phyloP scores from a whole-genome alignment of 768 basidiomycete genomes.

The Leccinum variicolor region DNA sequence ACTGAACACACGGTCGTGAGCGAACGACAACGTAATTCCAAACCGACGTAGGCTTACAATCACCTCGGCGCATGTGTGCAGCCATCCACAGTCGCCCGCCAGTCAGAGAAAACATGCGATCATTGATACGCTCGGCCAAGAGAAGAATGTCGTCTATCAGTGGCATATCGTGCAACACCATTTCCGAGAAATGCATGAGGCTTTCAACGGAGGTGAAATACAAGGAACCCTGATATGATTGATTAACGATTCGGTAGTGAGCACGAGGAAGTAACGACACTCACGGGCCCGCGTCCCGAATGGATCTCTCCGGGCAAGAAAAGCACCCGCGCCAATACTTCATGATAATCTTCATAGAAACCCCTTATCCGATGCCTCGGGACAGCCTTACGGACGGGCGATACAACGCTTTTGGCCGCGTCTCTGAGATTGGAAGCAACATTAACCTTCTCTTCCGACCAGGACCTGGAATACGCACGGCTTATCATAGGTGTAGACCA shows the following conservation, averaged over 20 bases:
- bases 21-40: neutral
- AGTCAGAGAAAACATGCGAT: slow-evolving; percentile 30
- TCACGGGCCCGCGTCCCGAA: slow-evolving; percentile 35
- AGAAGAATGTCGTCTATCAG: slow-evolving; percentile 24
- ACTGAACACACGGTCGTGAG: neutral
- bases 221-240: slow-evolving; percentile 27
- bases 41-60: neutral
- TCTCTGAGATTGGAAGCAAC: neutral
- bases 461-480: neutral
- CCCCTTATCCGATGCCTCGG: slow-evolving; percentile 35
- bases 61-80: neutral
- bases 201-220: slow-evolving; percentile 32
- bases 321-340: slow-evolving; percentile 34
- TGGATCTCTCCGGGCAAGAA: slow-evolving; percentile 39
- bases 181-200: slow-evolving; percentile 26
- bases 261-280: neutral
- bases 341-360: slow-evolving; percentile 36
- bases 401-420: slow-evolving; percentile 35
- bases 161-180: slow-evolving; percentile 31
- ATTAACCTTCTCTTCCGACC: neutral
- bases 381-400: slow-evolving; percentile 34
- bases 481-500: slow-evolving; percentile 37
- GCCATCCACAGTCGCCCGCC: slow-evolving; percentile 39
- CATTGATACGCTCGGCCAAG: slow-evolving; percentile 30
- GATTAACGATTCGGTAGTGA: neutral